Evolutionary conservation across 2,329 filamentous ascomycete species (phyloP).

Genomic region (Daldinia sp.): DNA sequence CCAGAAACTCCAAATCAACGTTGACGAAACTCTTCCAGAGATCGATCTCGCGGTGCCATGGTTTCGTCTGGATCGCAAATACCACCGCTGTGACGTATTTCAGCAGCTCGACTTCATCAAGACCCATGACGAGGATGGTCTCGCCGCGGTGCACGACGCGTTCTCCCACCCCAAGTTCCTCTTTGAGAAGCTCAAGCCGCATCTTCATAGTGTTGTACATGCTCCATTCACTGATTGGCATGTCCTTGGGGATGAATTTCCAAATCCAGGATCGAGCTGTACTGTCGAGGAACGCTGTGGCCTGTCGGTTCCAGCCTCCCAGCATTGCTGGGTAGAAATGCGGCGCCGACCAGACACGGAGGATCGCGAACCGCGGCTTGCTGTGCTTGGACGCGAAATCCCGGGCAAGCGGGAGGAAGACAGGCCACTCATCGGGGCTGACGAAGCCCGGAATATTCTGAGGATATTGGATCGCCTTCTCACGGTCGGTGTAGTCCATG

Average conservation of each 20-base stretch:
- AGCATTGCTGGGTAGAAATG: constrained; percentile 64
- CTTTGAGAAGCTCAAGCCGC: constrained; percentile 50
- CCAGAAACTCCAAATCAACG: constrained; percentile 59
- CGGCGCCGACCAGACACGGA: constrained; percentile 61
- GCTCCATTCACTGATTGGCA: constrained; percentile 51
- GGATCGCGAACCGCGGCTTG: constrained; percentile 56
- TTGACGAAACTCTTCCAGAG: constrained; percentile 64
- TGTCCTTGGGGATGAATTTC: constrained; percentile 55
- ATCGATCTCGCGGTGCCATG: constrained; percentile 64
- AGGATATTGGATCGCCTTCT: constrained; percentile 44
- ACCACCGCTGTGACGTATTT: constrained; percentile 55
- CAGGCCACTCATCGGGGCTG: constrained; percentile 48
- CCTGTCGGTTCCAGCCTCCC: constrained; percentile 52
- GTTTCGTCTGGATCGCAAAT: constrained; percentile 61
- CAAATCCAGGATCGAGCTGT: constrained; percentile 59
- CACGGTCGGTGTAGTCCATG: constrained; percentile 55
- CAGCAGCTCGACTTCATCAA: constrained; percentile 56
- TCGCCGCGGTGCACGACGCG: constrained; percentile 58
- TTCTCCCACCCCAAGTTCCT: constrained; percentile 48
- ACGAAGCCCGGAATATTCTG: constrained; percentile 51
- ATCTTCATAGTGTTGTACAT: constrained; percentile 56
- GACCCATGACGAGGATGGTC: constrained; percentile 60
- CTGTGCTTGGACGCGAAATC: constrained; percentile 47
- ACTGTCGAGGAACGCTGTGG: constrained; percentile 57
- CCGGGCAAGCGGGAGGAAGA: constrained; percentile 51